phyloP scores from a whole-genome alignment of 2,329 filamentous ascomycete genomes.

The Aquanectria penicillioides region DNA sequence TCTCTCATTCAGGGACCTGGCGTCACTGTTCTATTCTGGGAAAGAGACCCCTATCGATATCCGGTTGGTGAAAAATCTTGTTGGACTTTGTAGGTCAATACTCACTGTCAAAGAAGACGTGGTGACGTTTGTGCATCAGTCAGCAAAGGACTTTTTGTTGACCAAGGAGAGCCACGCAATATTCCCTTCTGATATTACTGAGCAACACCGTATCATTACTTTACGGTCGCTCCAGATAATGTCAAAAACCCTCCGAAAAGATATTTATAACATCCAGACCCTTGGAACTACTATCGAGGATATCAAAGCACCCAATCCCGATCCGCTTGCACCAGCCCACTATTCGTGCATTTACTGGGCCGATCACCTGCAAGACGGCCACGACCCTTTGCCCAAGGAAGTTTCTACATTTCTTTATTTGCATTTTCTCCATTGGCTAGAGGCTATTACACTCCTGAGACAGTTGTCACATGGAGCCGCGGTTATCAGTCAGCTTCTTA shows the following conservation, averaged over 20 bases:
- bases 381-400: background rate
- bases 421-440: constrained; percentile 52
- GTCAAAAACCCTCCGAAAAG: constrained; percentile 40
- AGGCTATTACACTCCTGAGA: constrained; percentile 36
- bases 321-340: constrained; percentile 20
- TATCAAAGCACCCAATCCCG: constrained; percentile 13
- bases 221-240: constrained; percentile 47
- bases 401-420: background rate
- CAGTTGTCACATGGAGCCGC: no score
- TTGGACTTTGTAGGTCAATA: constrained; percentile 51
- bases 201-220: constrained; percentile 46
- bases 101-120: constrained; percentile 43
- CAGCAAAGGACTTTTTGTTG: constrained; percentile 55
- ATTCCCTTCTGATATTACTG: constrained; percentile 40
- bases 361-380: constrained; percentile 18
- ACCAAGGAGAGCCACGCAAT: constrained; percentile 34
- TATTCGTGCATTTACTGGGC: constrained; percentile 38
- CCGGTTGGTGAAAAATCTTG: constrained; percentile 42
- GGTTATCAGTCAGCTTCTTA: no score
- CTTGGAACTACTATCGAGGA: constrained; percentile 24
- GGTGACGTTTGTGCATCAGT: constrained; percentile 54
- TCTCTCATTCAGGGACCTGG: constrained; percentile 48
- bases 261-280: constrained; percentile 47
- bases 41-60: constrained; percentile 16
- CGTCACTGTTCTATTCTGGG: constrained; percentile 33